Percentiles rank a stretch among this genome's conserved stretches.
Conservation (phyloP, 164 flowering plant species). For the Piper betle region DNA sequence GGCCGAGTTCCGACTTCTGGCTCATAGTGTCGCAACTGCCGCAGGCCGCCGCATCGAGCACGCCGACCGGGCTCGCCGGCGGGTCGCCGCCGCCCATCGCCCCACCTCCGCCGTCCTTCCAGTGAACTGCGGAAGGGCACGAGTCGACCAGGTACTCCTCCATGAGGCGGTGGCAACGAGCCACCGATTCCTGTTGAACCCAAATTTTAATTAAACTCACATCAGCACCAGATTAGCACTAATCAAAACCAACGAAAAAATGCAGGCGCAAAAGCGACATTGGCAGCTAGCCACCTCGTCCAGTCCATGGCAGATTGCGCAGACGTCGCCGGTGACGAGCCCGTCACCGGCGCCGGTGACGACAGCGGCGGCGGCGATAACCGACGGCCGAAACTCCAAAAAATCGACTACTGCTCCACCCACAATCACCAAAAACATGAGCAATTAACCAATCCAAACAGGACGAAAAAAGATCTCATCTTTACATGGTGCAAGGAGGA, state of each 20-base stretch:
- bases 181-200: constrained; percentile 32
- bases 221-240: too few relatives aligned
- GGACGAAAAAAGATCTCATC: too few relatives aligned
- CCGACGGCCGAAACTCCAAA: constrained; percentile 38
- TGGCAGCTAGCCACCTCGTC: constrained; percentile 15
- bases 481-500: too few relatives aligned
- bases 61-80: constrained; percentile 47
- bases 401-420: constrained; percentile 31
- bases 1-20: constrained; percentile 14
- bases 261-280: too few relatives aligned
- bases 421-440: background rate
- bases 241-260: background rate
- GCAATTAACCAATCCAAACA: background rate
- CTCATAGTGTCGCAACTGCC: constrained; percentile 35
- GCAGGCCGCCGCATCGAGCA: constrained; percentile 57
- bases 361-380: constrained; percentile 52
- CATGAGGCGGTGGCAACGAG: constrained; percentile 62
- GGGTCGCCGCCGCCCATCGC: constrained; percentile 16
- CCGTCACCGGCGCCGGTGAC: constrained; percentile 6
- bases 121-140: constrained; percentile 22
- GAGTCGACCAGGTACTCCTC: constrained; percentile 44
- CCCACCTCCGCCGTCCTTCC: constrained; percentile 4
- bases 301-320: constrained; percentile 18
- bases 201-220: too few relatives aligned
- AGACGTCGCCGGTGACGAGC: constrained; percentile 1